phyloP scores from a whole-genome alignment of 78 protist genomes.

The Bodo saltans region DNA sequence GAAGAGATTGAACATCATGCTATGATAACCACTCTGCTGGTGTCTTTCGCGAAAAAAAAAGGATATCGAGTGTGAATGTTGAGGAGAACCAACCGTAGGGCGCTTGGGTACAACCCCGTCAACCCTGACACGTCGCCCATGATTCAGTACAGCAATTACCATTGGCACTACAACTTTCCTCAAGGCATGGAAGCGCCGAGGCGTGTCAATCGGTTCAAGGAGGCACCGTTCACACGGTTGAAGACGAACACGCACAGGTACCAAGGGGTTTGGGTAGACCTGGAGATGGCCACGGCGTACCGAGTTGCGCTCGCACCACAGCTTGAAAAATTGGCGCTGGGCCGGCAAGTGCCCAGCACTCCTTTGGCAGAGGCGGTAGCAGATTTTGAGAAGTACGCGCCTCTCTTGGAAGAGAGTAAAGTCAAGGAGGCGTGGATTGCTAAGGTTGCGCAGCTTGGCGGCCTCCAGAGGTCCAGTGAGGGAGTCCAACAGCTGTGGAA shows the following conservation, averaged over 20 bases:
- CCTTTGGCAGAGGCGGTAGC: background rate
- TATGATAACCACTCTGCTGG: no score
- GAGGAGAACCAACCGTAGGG: no score
- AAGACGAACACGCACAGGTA: background rate
- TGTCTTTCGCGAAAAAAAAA: no score
- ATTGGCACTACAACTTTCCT: background rate
- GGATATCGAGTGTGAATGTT: no score
- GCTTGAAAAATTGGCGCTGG: background rate
- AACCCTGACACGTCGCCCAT: no score
- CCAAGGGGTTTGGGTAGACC: background rate
- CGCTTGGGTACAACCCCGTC: no score
- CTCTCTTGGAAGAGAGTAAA: background rate
- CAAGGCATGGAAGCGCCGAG: background rate
- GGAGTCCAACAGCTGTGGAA: background rate
- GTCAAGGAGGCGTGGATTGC: background rate
- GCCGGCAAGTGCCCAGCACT: background rate
- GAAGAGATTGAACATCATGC: no score
- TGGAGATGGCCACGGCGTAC: background rate
- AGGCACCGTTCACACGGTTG: background rate
- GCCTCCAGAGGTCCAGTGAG: background rate
- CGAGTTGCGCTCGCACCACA: background rate
- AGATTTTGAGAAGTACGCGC: background rate
- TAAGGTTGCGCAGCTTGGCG: background rate
- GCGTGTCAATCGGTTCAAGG: background rate
- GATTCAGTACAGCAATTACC: no score